A percentile compares a stretch with the other conserved stretches of the same genome.
Evolutionary conservation across 2,329 filamentous ascomycete genomes (phyloP).

Genomic region (Gremmenia infestans): DNA sequence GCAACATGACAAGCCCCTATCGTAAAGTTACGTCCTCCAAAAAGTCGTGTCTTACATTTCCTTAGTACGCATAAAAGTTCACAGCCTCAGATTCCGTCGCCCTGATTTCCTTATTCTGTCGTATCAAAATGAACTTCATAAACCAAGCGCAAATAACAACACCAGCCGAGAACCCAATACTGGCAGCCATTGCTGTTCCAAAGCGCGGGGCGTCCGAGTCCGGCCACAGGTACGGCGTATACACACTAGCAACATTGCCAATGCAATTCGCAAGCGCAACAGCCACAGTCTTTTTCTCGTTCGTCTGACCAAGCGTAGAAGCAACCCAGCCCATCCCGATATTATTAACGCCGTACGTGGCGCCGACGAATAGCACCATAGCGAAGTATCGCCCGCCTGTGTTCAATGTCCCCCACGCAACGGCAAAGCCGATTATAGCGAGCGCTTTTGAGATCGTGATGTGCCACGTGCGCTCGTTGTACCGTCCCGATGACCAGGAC

Average conservation of each 20-base stretch:
- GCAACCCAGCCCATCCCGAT: conserved; percentile 18
- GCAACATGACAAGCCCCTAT: too few species aligned
- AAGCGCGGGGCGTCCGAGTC: conserved; percentile 23
- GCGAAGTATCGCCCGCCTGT: conserved; percentile 12
- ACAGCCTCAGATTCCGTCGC: conserved; percentile 23
- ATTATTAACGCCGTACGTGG: conserved; percentile 15
- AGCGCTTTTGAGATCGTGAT: conserved; percentile 11
- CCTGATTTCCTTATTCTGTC: conserved; percentile 32
- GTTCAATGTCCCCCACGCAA: conserved; percentile 6
- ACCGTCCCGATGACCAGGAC: conserved; percentile 8
- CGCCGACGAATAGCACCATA: conserved; percentile 15
- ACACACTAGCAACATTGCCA: conserved; percentile 35
- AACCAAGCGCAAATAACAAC: conserved; percentile 35
- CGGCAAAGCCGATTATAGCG: conserved; percentile 13
- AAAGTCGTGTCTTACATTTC: too few species aligned
- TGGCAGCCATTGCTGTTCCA: conserved; percentile 24
- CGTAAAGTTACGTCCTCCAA: too few species aligned
- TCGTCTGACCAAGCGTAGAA: conserved; percentile 34
- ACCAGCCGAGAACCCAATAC: conserved; percentile 34
- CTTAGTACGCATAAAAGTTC: conserved; percentile 19
- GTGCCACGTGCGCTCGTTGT: conserved; percentile 18
- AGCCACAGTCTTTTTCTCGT: conserved; percentile 35
- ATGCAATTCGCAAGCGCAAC: conserved; percentile 34
- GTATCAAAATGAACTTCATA: conserved; percentile 34
- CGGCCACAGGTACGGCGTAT: conserved; percentile 37